Evolutionary conservation across 2,329 filamentous ascomycete species (phyloP).

Genomic region (Claviceps arundinis): DNA sequence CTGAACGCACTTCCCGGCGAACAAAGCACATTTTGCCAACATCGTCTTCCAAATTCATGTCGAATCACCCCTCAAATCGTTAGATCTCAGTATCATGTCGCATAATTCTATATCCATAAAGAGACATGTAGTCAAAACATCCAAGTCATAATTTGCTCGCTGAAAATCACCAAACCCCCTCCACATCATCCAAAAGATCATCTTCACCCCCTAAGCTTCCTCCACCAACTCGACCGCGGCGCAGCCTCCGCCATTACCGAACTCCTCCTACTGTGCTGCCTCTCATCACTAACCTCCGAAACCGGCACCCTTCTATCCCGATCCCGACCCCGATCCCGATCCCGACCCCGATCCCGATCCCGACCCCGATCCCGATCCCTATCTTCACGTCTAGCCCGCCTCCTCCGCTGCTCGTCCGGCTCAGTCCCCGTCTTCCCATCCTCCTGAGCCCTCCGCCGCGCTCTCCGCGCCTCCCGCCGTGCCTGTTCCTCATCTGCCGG

Average conservation of each 20-base stretch:
- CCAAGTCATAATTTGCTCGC: no score
- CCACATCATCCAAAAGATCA: no score
- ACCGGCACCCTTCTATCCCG: slow-evolving; percentile 16
- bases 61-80: no score
- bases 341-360: slow-evolving; percentile 21
- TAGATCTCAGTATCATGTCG: no score
- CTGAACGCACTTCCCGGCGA: no score
- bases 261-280: slow-evolving; percentile 26
- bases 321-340: slow-evolving; percentile 21
- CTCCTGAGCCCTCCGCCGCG: slow-evolving; percentile 30
- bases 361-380: slow-evolving; percentile 15
- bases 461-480: slow-evolving; percentile 34
- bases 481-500: slow-evolving; percentile 32
- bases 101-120: no score
- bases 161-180: no score
- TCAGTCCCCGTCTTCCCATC: slow-evolving; percentile 29
- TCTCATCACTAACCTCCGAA: slow-evolving; percentile 32
- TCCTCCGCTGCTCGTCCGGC: slow-evolving; percentile 29
- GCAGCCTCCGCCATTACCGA: slow-evolving; percentile 31
- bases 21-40: no score
- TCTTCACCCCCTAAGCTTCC: slow-evolving; percentile 33
- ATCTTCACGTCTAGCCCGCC: slow-evolving; percentile 31
- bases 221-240: slow-evolving; percentile 47
- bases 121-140: no score
- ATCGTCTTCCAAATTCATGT: no score